Percentiles rank a stretch among this genome's conserved stretches.
phyloP scores from a whole-genome alignment of 768 basidiomycete species.

The Kwoniella dendrophila region DNA sequence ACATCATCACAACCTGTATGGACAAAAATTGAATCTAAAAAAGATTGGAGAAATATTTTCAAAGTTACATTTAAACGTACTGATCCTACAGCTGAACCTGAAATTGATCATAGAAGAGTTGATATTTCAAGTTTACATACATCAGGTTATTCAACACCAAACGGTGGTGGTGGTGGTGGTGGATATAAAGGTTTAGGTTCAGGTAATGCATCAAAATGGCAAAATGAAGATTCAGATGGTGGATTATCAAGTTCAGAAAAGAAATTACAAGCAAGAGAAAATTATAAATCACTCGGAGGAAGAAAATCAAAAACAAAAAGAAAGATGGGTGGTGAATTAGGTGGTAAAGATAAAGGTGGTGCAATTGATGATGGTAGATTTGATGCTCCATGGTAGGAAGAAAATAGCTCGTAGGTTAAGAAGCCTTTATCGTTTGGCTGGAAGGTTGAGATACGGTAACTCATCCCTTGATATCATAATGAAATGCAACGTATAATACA shows the following conservation, averaged over 20 bases:
- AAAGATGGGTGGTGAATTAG: slow-evolving; percentile 65
- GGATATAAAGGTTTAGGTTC: slow-evolving; percentile 43
- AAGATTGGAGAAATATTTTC: slow-evolving; percentile 71
- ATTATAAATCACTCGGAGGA: slow-evolving; percentile 87
- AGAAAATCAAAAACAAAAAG: slow-evolving; percentile 75
- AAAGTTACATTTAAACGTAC: slow-evolving; percentile 42
- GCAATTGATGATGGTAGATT: slow-evolving; percentile 62
- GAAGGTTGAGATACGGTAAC: too few relatives aligned
- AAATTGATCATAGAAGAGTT: slow-evolving; percentile 40
- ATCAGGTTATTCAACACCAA: slow-evolving; percentile 40
- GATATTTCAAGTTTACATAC: slow-evolving; percentile 41
- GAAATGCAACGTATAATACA: too few relatives aligned
- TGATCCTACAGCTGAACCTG: slow-evolving; percentile 42
- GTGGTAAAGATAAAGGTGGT: slow-evolving; percentile 75
- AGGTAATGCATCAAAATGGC: slow-evolving; percentile 43
- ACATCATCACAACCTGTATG: slow-evolving; percentile 63
- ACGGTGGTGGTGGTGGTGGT: slow-evolving; percentile 33
- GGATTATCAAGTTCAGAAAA: slow-evolving; percentile 64
- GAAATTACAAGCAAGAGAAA: slow-evolving; percentile 83
- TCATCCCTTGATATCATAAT: too few relatives aligned
- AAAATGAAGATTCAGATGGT: slow-evolving; percentile 22
- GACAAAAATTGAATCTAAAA: slow-evolving; percentile 91
- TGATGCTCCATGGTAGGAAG: slow-evolving; percentile 49
- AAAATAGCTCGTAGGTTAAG: too few relatives aligned
- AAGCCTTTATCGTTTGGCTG: too few relatives aligned